Evolutionary conservation across 768 basidiomycete genomes (phyloP).

Genomic region (Crassisporium funariophilum): DNA sequence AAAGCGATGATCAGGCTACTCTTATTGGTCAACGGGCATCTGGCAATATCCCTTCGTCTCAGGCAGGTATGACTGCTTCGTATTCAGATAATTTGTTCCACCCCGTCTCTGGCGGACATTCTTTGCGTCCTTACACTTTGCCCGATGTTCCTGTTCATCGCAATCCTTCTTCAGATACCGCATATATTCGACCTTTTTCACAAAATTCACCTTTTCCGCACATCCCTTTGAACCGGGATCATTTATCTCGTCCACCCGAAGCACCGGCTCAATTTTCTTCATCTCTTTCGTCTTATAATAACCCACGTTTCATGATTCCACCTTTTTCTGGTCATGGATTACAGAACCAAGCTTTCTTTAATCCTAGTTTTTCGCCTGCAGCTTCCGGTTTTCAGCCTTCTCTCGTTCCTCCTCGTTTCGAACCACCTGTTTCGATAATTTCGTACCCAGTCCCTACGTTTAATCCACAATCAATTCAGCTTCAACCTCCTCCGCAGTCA

Average conservation of each 20-base stretch:
- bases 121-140: not conserved
- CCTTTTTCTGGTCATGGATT: not conserved
- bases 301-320: not conserved
- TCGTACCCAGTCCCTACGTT: no score
- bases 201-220: not conserved
- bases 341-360: not conserved
- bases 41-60: not conserved
- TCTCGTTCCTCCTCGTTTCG: not conserved
- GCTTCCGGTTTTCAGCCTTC: not conserved
- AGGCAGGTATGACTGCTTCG: constrained; percentile 3
- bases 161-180: not conserved
- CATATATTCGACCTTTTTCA: not conserved
- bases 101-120: not conserved
- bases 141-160: not conserved
- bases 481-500: not conserved
- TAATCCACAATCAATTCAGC: not conserved
- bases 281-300: constrained; percentile 4
- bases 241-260: not conserved
- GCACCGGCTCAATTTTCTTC: no score
- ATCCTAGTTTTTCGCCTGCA: not conserved
- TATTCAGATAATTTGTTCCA: constrained; percentile 1
- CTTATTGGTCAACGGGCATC: not conserved
- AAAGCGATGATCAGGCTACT: not conserved
- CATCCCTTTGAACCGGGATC: not conserved
- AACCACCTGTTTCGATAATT: no score